Conservation (phyloP, 257 asterid species). For the Craterostigma plantagineum region DNA sequence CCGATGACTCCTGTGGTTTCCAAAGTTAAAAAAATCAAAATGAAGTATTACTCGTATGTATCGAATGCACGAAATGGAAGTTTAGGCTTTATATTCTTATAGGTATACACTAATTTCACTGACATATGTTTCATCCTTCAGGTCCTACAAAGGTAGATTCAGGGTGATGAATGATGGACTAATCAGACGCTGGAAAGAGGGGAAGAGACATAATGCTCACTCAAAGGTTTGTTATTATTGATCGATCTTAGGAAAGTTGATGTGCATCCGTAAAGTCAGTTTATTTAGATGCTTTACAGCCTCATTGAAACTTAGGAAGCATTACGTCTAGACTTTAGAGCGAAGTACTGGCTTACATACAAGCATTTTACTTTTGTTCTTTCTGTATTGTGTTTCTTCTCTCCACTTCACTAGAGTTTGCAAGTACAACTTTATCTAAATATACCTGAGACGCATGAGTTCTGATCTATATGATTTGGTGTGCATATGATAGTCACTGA, state of each 20-base stretch:
- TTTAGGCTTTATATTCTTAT: background rate
- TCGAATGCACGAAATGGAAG: background rate
- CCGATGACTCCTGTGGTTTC: constrained; percentile 56
- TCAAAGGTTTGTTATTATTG: constrained; percentile 30
- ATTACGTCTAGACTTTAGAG: no score
- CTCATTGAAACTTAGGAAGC: no score
- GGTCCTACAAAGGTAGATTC: constrained; percentile 70
- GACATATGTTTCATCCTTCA: constrained; percentile 10
- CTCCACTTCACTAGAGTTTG: no score
- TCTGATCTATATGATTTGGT: no score
- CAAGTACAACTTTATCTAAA: no score
- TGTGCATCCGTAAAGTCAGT: no score
- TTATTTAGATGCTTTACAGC: no score
- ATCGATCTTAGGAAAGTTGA: background rate
- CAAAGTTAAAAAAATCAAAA: constrained; percentile 57
- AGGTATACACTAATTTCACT: constrained; percentile 4
- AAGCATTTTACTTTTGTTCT: background rate
- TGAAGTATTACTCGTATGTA: constrained; percentile 60
- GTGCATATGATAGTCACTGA: no score
- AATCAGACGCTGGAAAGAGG: constrained; percentile 69
- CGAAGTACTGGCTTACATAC: background rate
- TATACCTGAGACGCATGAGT: no score
- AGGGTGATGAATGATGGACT: constrained; percentile 54
- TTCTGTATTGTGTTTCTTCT: no score
- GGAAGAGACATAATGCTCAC: constrained; percentile 70